Evolutionary conservation across 345 rosid species (phyloP).

Genomic region (Eutrema yunnanense): DNA sequence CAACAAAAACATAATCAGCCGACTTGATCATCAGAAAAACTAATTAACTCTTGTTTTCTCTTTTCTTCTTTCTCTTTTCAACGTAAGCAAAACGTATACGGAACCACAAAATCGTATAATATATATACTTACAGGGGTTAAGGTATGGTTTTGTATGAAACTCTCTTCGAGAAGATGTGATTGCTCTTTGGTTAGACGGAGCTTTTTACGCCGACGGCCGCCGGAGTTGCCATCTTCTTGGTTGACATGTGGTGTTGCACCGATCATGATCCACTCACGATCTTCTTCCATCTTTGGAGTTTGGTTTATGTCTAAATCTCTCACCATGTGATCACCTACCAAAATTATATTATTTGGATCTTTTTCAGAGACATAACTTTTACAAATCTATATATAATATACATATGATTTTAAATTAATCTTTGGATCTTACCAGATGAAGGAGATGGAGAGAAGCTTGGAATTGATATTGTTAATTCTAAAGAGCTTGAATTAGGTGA

Average conservation of each 20-base stretch:
- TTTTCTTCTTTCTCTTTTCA: background rate
- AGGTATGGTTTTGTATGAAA: conserved; percentile 57
- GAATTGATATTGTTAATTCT: conserved; percentile 76
- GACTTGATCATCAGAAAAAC: background rate
- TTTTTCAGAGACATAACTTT: background rate
- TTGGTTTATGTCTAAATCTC: conserved; percentile 30
- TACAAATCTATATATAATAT: background rate
- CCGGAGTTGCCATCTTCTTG: conserved; percentile 26
- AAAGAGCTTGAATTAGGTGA: conserved; percentile 34
- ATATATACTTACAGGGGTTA: conserved; percentile 46
- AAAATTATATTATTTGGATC: background rate
- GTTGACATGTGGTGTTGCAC: conserved; percentile 20
- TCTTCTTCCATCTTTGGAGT: conserved; percentile 27
- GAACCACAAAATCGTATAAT: background rate
- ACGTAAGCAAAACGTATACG: conserved; percentile 3
- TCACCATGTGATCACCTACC: conserved; percentile 29
- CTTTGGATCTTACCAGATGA: conserved; percentile 40
- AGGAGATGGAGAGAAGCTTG: conserved; percentile 61
- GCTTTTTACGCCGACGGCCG: conserved; percentile 57
- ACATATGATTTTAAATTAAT: background rate
- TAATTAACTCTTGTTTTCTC: background rate
- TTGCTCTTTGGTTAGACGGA: conserved; percentile 62
- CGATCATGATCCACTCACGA: conserved; percentile 19
- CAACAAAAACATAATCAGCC: conserved; percentile 11
- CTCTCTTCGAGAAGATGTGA: conserved; percentile 66